Conservation (phyloP, 1,139 yeast species). For the Hanseniaspora sp. region DNA sequence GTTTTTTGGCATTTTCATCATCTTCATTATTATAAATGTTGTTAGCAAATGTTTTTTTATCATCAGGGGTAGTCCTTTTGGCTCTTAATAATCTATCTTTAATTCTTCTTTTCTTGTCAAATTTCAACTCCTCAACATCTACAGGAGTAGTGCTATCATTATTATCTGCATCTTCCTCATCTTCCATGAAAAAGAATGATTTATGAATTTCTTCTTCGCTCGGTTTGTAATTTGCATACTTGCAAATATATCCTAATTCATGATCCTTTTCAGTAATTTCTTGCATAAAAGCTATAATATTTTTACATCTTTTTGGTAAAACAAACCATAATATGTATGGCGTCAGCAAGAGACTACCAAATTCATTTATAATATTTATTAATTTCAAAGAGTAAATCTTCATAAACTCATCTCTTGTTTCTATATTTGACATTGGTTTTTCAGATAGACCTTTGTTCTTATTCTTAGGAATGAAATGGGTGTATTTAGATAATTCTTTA, state of each 20-base stretch:
- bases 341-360: constrained; percentile 67
- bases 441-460: constrained; percentile 41
- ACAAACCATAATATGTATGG: constrained; percentile 84
- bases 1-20: background rate
- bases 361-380: constrained; percentile 61
- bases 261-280: constrained; percentile 84
- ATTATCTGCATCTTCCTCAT: background rate
- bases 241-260: constrained; percentile 89
- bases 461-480: constrained; percentile 76
- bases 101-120: constrained; percentile 11
- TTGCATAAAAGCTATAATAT: constrained; percentile 77
- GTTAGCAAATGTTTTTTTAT: background rate
- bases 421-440: constrained; percentile 72
- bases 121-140: constrained; percentile 7
- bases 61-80: background rate
- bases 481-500: constrained; percentile 65
- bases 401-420: constrained; percentile 74
- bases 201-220: constrained; percentile 37
- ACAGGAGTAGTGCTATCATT: background rate
- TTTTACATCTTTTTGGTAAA: constrained; percentile 58
- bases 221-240: constrained; percentile 82
- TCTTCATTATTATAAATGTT: background rate
- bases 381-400: constrained; percentile 63
- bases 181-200: constrained; percentile 11
- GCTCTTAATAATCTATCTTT: constrained; percentile 8